phyloP scores from a whole-genome alignment of 2,329 filamentous ascomycete genomes.

The Trichoderma sp. region DNA sequence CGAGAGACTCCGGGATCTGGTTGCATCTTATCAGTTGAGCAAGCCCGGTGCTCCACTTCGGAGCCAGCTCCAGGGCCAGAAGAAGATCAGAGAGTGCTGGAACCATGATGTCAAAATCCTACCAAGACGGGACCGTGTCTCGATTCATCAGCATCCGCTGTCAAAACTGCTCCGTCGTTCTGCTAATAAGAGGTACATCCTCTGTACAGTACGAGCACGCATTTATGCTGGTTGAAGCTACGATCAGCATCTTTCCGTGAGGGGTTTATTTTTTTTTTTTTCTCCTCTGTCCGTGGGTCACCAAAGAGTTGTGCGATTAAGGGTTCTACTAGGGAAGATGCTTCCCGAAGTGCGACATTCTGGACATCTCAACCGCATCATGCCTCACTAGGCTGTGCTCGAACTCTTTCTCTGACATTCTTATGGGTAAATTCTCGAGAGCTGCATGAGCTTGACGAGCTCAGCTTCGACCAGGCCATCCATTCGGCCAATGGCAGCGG shows the following conservation, averaged over 20 bases:
- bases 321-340: background rate
- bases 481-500: slow-evolving; percentile 7
- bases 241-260: slow-evolving; percentile 1
- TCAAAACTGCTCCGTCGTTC: background rate
- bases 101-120: slow-evolving; percentile 19
- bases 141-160: slow-evolving; percentile 6
- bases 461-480: background rate
- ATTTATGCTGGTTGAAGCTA: background rate
- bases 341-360: background rate
- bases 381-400: background rate
- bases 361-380: background rate
- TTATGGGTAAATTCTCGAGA: background rate
- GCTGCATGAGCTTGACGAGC: background rate
- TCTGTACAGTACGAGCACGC: too few relatives aligned
- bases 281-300: background rate
- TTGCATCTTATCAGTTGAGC: background rate
- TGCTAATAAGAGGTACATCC: too few relatives aligned
- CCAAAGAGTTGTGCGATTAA: background rate
- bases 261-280: background rate
- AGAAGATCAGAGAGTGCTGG: too few relatives aligned
- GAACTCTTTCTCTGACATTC: too few relatives aligned
- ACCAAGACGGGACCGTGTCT: slow-evolving; percentile 1
- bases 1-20: background rate
- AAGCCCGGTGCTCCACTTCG: slow-evolving; percentile 3
- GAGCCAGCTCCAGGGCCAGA: background rate